Evolutionary conservation across 768 basidiomycete genomes (phyloP), one percentile per base, ranked within the genome.

Genomic region (Kwoniella europaea): DNA sequence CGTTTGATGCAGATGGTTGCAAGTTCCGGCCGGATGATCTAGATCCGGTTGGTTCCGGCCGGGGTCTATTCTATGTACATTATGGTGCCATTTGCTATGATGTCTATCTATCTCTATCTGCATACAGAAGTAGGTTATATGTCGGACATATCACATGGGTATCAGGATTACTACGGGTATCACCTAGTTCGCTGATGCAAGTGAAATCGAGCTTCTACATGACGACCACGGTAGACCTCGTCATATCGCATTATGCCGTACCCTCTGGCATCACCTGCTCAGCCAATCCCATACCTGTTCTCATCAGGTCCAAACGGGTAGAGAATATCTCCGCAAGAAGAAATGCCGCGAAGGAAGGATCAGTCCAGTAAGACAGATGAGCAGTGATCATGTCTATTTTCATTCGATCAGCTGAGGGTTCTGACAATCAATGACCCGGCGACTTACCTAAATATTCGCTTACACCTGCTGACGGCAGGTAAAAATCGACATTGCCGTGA

Each of bases 401-500:
- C 57, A 54, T 18, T 27, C 13, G 41, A 20, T 41, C 65, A 50
- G 42, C n/a, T 65, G 74, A 54, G n/a, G 18, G 72, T 77, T 73
- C 41, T 68, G 70, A 70, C 3, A 4, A 20, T 54, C 15, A 10
- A 35, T 16, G 63, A n/a, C 24, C 58, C n/a, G 22, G 27, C 6
- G 7, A 71, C 77, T 54, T 63, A 80, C 80, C 85, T 41, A 85
- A 78, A 65, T 86, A 86, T 72, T 85, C 85, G 75, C 84, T 85
- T 44, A 85, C 81, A 12, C 85, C 84, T 10, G 84, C 81, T 9
- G 81, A 77, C 6, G 85, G 84, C n/a, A 86, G 75, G 70, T 79
- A 82, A 65, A 84, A 86, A 69, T 86, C 85, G 6, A 86, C 67
- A 61, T 85, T 86, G 2, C 86, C 86, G 71, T 86, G 86, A 3